phyloP scores from a whole-genome alignment of 148 eudicot genomes.

The Cornus suecica region DNA sequence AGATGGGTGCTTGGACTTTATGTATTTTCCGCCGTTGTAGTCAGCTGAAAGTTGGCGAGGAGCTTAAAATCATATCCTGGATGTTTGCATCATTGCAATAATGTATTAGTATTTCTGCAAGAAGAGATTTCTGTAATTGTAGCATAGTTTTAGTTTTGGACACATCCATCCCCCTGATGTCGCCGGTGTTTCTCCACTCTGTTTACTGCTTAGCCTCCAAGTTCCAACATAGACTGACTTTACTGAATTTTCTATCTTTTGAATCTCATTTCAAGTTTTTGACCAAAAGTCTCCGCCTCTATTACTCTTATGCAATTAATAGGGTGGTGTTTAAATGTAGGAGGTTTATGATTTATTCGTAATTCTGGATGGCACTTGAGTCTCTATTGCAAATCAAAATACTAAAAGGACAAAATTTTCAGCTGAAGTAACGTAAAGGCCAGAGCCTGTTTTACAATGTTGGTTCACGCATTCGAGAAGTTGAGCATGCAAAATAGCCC shows the following conservation, averaged over 20 bases:
- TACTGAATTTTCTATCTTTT: not conserved
- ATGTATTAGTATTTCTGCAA: slow-evolving; percentile 13
- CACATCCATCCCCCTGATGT: not conserved
- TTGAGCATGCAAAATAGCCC: too few relatives aligned
- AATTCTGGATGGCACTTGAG: not conserved
- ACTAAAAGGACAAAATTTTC: not conserved
- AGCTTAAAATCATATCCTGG: slow-evolving; percentile 33
- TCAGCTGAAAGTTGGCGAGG: slow-evolving; percentile 57
- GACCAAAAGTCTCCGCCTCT: not conserved
- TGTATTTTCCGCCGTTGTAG: slow-evolving; percentile 15
- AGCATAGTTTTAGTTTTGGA: not conserved
- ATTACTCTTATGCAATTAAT: not conserved
- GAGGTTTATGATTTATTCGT: not conserved
- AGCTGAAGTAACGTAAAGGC: too few relatives aligned
- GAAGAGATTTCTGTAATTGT: slow-evolving; percentile 6
- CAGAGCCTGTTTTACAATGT: too few relatives aligned
- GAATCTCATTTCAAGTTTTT: not conserved
- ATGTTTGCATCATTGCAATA: slow-evolving; percentile 22
- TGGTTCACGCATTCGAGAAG: too few relatives aligned
- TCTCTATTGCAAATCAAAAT: not conserved
- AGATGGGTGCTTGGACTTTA: not conserved
- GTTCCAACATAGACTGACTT: not conserved
- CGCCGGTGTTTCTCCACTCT: not conserved
- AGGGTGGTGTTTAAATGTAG: not conserved
- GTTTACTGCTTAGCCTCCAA: not conserved